Evolutionary conservation across 176 grass and related monocot species (phyloP), one percentile per base, ranked within the genome.

Genomic region (Cymbopogon citratus): DNA sequence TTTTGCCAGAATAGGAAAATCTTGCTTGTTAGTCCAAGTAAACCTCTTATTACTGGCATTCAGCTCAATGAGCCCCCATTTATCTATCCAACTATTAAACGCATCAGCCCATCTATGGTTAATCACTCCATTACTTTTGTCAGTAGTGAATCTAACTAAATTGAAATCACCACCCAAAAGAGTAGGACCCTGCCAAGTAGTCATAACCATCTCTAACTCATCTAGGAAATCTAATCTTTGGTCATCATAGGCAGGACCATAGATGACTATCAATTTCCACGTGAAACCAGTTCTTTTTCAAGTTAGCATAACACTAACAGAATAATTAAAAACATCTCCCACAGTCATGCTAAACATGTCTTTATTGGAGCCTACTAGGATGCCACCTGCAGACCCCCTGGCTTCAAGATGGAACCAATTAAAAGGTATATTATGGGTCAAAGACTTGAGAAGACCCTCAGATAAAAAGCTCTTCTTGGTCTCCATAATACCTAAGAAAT

Each of bases 171-270:
- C 64, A 0, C 33, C 64, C 0, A 67, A 0, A 0, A 5, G 1
- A 1, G 7, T 1, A 0, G 64, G 64, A 2, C 64, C 64, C 0
- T 33, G 5, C 63, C 31, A 66, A 1, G 0, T 4, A 0, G 0
- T 2, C 3, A 67, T 21, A 0, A 35, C 0, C 0, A 0, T 0
- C 0, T 35, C 13, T 0, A 66, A 4, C 0, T 35, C 63, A 9
- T 35, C 31, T 4, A 66, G 0, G 3, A 66, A 66, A 0, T 16
- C 9, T 0, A 5, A 13, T 3, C 52, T 34, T 0, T 3, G 0
- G 0, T 74, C 45, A 1, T 74, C 71, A 33, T 54, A 34, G 2
- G 46, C 14, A 2, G 46, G 5, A 0, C 46, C 46, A 18, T 49
- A 49, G 1, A 49, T 12, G 0, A 38, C 16, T 0, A 66, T 0